Percentiles rank a stretch among this genome's conserved stretches.
Evolutionary conservation across 2,329 filamentous ascomycete genomes (phyloP).

Genomic region (Ascochyta lentis): DNA sequence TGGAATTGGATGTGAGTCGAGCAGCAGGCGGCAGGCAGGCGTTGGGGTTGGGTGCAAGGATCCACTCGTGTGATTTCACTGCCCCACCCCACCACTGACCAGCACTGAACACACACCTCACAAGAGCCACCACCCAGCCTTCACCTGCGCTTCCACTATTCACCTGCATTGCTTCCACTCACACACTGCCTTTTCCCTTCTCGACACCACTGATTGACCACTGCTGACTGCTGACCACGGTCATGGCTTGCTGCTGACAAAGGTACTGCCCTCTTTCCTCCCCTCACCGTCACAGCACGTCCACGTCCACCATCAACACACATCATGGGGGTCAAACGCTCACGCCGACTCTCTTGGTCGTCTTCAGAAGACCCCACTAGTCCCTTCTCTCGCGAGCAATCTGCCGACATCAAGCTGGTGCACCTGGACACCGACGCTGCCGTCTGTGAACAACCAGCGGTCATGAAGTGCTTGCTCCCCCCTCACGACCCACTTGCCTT

Average conservation of each 20-base stretch:
- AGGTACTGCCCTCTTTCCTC: constrained; percentile 14
- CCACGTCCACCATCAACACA: constrained; percentile 11
- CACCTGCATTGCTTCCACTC: background rate
- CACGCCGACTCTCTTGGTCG: constrained; percentile 59
- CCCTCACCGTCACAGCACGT: constrained; percentile 6
- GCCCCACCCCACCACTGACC: constrained; percentile 1
- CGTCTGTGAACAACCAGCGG: constrained; percentile 38
- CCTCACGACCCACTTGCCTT: constrained; percentile 80
- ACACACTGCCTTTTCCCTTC: too few relatives aligned
- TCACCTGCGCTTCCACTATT: too few relatives aligned
- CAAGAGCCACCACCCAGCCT: background rate
- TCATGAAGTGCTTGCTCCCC: constrained; percentile 82
- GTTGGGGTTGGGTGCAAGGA: constrained; percentile 1
- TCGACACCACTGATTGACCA: constrained; percentile 3
- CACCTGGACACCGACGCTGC: constrained; percentile 60
- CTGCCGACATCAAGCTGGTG: constrained; percentile 51
- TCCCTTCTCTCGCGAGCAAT: constrained; percentile 38
- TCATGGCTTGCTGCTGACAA: background rate
- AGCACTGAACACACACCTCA: constrained; percentile 1
- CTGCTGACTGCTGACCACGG: too few relatives aligned
- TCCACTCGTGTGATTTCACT: constrained; percentile 11
- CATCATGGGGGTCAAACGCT: constrained; percentile 65
- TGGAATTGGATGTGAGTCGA: constrained; percentile 11
- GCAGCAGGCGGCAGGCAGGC: background rate
- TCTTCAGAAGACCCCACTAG: constrained; percentile 47